phyloP scores from a whole-genome alignment of 805 yeast species.

The Saturnispora gosingensis region DNA sequence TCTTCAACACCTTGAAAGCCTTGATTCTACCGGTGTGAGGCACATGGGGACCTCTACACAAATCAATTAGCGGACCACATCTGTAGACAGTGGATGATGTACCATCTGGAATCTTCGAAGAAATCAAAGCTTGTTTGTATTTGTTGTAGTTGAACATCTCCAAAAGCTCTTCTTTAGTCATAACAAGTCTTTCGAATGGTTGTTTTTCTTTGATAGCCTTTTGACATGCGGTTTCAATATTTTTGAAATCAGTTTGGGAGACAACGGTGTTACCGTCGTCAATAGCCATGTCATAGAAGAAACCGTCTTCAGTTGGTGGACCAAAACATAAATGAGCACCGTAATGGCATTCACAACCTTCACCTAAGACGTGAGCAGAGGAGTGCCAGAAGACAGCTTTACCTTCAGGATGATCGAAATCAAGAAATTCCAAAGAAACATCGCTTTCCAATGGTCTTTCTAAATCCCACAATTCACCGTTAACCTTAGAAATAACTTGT shows the following conservation, averaged over 20 bases:
- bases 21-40: slow-evolving; percentile 96
- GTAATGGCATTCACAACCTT: slow-evolving; percentile 91
- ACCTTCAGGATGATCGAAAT: slow-evolving; percentile 91
- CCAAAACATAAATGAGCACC: slow-evolving; percentile 92
- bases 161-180: slow-evolving; percentile 85
- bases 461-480: slow-evolving; percentile 90
- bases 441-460: slow-evolving; percentile 84
- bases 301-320: slow-evolving; percentile 97
- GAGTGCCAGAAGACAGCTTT: slow-evolving; percentile 98
- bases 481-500: slow-evolving; percentile 83
- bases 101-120: slow-evolving; percentile 88
- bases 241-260: slow-evolving; percentile 72
- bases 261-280: slow-evolving; percentile 68
- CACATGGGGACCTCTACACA: slow-evolving; percentile 96
- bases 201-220: slow-evolving; percentile 91
- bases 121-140: slow-evolving; percentile 82
- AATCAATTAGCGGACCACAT: slow-evolving; percentile 94
- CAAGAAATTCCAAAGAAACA: slow-evolving; percentile 67
- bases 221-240: slow-evolving; percentile 78
- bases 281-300: slow-evolving; percentile 92
- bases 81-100: slow-evolving; percentile 94
- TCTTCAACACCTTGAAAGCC: slow-evolving; percentile 87
- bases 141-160: slow-evolving; percentile 94
- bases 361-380: slow-evolving; percentile 96
- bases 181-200: slow-evolving; percentile 84